Conservation (phyloP, 2,329 filamentous ascomycete genomes). For the Pseudofabraea citricarpa region DNA sequence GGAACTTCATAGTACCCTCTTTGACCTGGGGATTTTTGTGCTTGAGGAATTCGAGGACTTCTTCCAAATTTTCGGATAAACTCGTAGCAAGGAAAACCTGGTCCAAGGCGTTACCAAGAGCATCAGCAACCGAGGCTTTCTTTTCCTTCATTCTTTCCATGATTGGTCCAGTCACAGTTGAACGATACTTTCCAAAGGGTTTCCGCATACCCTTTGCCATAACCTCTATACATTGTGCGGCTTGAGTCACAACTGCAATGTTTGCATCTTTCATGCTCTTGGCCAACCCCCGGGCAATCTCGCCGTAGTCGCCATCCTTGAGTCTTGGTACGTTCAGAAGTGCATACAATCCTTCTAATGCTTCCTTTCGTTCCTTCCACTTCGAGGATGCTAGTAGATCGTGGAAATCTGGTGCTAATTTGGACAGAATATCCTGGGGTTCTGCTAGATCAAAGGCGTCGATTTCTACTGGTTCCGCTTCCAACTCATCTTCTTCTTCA, state of each 20-base stretch:
- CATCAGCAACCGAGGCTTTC: conserved; percentile 84
- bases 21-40: conserved; percentile 99
- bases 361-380: conserved; percentile 98
- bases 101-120: conserved; percentile 80
- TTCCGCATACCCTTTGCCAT: conserved; percentile 81
- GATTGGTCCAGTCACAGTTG: conserved; percentile 78
- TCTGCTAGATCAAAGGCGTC: conserved; percentile 81
- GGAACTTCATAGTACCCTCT: conserved; percentile 87
- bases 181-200: conserved; percentile 74
- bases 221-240: conserved; percentile 87
- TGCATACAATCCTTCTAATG: conserved; percentile 74
- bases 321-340: conserved; percentile 82
- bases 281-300: conserved; percentile 76
- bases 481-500: conserved; percentile 52
- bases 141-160: conserved; percentile 97
- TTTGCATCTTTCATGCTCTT: conserved; percentile 99
- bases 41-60: conserved; percentile 76
- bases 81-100: conserved; percentile 59
- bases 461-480: conserved; percentile 60
- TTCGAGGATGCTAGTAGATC: conserved; percentile 86
- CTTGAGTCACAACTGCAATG: conserved; percentile 86
- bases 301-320: conserved; percentile 84
- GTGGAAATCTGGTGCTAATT: conserved; percentile 75
- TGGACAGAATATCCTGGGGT: conserved; percentile 79
- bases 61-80: conserved; percentile 83